These are phyloP conservation scores for Neolentinus lepideus DNA, from an alignment of 1,284 basidiomycete species.

Conservation along the genomic window DNA sequence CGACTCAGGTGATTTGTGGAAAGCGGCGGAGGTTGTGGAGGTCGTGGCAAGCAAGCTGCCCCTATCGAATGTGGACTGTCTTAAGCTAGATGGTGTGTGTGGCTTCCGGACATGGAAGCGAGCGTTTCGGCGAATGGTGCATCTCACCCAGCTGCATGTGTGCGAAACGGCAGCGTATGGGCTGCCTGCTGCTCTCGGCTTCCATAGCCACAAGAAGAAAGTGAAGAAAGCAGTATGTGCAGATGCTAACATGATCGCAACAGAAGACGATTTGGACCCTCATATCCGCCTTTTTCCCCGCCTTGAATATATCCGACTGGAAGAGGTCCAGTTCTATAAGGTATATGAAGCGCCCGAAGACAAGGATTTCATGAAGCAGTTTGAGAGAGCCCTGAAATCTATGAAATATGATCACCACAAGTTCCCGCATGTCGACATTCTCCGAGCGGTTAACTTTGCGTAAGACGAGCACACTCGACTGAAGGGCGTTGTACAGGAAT, in stretches of 20 bases:
- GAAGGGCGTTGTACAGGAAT: not conserved
- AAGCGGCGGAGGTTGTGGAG: no score
- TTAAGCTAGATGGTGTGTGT: not conserved
- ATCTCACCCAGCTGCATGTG: not conserved
- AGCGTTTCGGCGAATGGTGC: not conserved
- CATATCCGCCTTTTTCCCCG: not conserved
- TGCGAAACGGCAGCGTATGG: not conserved
- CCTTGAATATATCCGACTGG: not conserved
- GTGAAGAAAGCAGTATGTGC: not conserved
- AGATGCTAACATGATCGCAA: not conserved
- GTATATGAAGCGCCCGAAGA: not conserved
- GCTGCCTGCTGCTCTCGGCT: not conserved
- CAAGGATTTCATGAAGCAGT: not conserved
- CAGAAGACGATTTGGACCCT: not conserved
- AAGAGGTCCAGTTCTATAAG: not conserved
- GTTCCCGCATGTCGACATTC: not conserved
- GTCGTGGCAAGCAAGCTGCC: no score
- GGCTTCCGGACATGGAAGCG: not conserved
- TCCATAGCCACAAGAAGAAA: not conserved
- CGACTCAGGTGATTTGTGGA: no score
- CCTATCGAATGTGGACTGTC: not conserved
- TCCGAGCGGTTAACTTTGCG: not conserved
- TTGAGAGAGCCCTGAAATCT: not conserved
- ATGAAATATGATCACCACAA: not conserved
- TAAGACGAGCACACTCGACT: not conserved